Base-by-base conservation (phyloP, 139 green algal genomes). In the Auxenochlorella protothecoides region DNA sequence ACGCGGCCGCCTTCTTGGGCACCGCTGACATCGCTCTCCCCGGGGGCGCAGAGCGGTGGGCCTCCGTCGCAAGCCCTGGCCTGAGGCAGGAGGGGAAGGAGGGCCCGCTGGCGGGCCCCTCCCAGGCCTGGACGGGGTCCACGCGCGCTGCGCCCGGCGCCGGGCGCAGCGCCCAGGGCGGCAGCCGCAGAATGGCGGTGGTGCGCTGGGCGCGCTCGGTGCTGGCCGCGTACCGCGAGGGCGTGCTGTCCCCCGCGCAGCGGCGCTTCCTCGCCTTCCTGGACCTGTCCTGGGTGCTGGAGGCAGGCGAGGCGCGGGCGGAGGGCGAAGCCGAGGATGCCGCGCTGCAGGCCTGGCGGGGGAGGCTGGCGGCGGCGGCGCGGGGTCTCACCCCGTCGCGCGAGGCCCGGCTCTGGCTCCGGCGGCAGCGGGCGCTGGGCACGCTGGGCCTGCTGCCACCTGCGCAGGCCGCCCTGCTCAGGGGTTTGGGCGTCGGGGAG, bases 181-280 rank as follows among this genome's bases (percentile, higher is more conserved):
- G 75, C 66, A 71, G 54, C 64, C 2, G 44, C 53, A 56, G 67
- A 5, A 15, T 82, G 60, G 66, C 61, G 5, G 76, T 85, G 59
- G 27, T 59, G 63, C 80, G 82, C 13, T 88, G 83, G 83, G 76
- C 85, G 54, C 53, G 80, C 68, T 83, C 78, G 53, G 80, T 87
- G 73, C 68, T 70, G 56, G 77, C 76, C n/a, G 62, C 86, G 65
- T 80, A 75, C 27, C 57, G 60, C 6, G 75, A 84, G 57, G 65
- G 73, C 59, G 72, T 74, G 13, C 72, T 88, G 54, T 78, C 74
- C 27, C 12, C 53, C 0, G 68, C 65, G 9, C 83, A 86, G 71
- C 68, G 83, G 16, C 80, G 78, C 44, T 87, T 86, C 78, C 73
- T 87, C 63, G 70, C 74, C 53, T 74, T 86, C 63, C 76, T 87